A percentile compares a stretch with the other conserved stretches of the same genome.
Evolutionary conservation across 176 grass and related monocot species (phyloP).

Genomic region (Elaeis guineensis): DNA sequence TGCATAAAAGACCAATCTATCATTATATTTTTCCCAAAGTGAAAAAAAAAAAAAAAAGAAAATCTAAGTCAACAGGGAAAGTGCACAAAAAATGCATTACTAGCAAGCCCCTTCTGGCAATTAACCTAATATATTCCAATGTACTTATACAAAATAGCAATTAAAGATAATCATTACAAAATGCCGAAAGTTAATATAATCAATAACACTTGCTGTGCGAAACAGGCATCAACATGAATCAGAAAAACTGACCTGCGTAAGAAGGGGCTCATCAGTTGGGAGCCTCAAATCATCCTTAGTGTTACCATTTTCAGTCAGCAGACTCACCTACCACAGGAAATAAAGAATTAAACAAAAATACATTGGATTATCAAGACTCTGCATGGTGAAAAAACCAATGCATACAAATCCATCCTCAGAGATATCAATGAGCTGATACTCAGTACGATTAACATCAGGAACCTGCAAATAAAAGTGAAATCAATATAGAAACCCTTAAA

Average conservation of each 20-base stretch:
- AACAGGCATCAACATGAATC: no score
- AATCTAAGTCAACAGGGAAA: no score
- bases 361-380: neutral
- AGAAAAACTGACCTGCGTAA: slow-evolving; percentile 3
- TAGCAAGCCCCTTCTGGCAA: no score
- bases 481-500: neutral
- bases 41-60: no score
- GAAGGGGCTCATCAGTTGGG: slow-evolving; percentile 13
- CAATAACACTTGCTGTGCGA: no score
- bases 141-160: no score
- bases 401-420: slow-evolving; percentile 25
- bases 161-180: no score
- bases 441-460: slow-evolving; percentile 17
- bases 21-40: no score
- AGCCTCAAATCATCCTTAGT: slow-evolving; percentile 17
- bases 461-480: neutral
- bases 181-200: no score
- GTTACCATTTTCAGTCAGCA: slow-evolving; percentile 17
- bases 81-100: no score
- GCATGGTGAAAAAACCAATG: neutral
- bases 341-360: neutral
- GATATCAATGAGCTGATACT: slow-evolving; percentile 19
- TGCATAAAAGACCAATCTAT: no score
- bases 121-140: no score
- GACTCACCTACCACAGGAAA: neutral